Base-by-base conservation (phyloP, 2,329 filamentous ascomycete genomes). In the Periconia sp. region DNA sequence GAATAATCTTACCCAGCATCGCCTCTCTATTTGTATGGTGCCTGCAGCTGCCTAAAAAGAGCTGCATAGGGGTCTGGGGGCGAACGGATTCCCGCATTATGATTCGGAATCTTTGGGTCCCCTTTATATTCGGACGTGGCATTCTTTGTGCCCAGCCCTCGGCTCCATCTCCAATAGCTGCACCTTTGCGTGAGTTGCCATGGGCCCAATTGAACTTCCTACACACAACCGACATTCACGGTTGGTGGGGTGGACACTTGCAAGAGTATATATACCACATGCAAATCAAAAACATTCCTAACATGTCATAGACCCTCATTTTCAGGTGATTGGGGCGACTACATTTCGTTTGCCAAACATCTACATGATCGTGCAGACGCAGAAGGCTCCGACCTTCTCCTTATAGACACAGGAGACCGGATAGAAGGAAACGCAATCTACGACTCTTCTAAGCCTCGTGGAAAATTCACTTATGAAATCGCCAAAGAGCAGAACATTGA, bases 291-390 rank as follows among this genome's bases (percentile, higher is more conserved):
- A 13, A 22, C 5, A 5, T 12, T 11, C 42, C 46, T 56, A 36
- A 59, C 52, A 7, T 29, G 13, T 19, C 19, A 11, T 43, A 90
- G 87, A 73, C 80, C 90, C 3, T 92, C 94, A 47, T 99, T 95
- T 71, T 92, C 89, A 5, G 92, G 90, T 33, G 94, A 99, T 70
- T 97, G 94, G 91, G 94, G 94, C 45, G 94, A 99, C 73, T 99
- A 97, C 71, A 81, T 97, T 59, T 96, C 92, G 5, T 96, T 99
- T 65, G 84, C 91, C 23, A 78, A 86, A 24, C 90, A 92, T 65
- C 83, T 99, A 78, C 87, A 83, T 42, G 80, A 84, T 54, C 85
- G 83, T 63, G 90, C 91, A 41, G 88, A 96, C 62, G 81, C 84
- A 1, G 79, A 86, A 39, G 91, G 90, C 31, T 83, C 82, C 19